Evolutionary conservation across 345 rosid genomes (phyloP).

Genomic region (Viola odorata): DNA sequence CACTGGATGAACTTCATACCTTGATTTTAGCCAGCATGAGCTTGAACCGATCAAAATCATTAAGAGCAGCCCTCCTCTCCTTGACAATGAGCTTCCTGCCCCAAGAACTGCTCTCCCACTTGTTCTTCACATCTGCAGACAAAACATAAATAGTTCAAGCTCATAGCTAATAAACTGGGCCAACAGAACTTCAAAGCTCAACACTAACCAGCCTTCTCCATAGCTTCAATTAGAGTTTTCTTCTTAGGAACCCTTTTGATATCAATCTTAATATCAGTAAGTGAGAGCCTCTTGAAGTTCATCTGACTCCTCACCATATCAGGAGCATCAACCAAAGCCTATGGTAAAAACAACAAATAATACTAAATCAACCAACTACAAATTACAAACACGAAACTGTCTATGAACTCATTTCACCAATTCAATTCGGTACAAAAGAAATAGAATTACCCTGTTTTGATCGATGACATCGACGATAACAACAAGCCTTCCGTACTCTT

Average conservation of each 20-base stretch:
- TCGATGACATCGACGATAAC: conserved; percentile 22
- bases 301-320: conserved; percentile 27
- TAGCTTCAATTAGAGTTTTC: conserved; percentile 16
- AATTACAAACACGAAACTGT: not conserved
- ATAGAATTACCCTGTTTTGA: conserved; percentile 12
- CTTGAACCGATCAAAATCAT: conserved; percentile 21
- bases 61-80: conserved; percentile 14
- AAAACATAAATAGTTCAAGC: not conserved
- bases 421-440: no score
- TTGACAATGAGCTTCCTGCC: conserved; percentile 17
- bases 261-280: conserved; percentile 22
- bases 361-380: no score
- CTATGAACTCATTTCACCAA: no score
- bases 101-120: conserved; percentile 25
- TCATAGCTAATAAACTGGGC: not conserved
- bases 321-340: conserved; percentile 27
- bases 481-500: conserved; percentile 17
- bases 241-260: conserved; percentile 22
- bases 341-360: not conserved
- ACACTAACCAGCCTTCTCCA: conserved; percentile 22
- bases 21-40: conserved; percentile 22
- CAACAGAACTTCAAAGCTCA: no score
- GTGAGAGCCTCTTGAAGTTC: conserved; percentile 25
- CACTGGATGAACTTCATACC: not conserved
- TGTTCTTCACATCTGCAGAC: conserved; percentile 19